phyloP scores from a whole-genome alignment of 768 basidiomycete species.

The Nevesoporus exiguus region DNA sequence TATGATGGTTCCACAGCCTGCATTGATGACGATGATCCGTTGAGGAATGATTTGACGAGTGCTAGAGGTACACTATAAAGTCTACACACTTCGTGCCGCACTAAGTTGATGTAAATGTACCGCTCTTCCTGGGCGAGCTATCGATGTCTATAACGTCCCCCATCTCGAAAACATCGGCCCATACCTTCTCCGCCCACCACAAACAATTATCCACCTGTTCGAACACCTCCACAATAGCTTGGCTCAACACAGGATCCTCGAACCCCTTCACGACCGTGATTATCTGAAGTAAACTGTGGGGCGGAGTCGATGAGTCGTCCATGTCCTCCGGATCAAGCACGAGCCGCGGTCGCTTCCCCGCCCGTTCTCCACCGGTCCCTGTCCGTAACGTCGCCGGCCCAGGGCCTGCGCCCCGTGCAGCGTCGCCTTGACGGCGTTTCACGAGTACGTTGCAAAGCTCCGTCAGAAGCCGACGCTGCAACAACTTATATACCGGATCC shows the following conservation, averaged over 20 bases:
- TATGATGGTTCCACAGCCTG: background rate
- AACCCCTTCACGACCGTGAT: constrained; percentile 54
- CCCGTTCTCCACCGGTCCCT: constrained; percentile 26
- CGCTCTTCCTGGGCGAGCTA: background rate
- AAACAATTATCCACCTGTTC: constrained; percentile 39
- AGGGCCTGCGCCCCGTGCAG: background rate
- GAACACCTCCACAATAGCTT: constrained; percentile 41
- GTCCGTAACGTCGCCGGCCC: constrained; percentile 32
- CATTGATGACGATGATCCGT: background rate
- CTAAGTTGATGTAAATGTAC: too few species aligned
- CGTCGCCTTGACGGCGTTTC: constrained; percentile 11
- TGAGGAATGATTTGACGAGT: background rate
- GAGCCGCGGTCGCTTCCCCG: constrained; percentile 26
- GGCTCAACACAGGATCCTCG: constrained; percentile 56
- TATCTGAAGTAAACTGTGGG: background rate
- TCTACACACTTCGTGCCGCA: too few species aligned
- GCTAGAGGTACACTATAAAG: too few species aligned
- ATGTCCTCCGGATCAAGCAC: constrained; percentile 24
- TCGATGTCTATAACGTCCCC: background rate
- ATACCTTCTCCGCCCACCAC: constrained; percentile 55
- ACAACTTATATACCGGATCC: constrained; percentile 64
- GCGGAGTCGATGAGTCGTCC: constrained; percentile 6
- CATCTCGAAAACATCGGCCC: constrained; percentile 43
- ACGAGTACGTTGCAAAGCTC: constrained; percentile 34
- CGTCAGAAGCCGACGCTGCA: constrained; percentile 55